A percentile compares a stretch with the other conserved stretches of the same genome.
Evolutionary conservation across 2,329 filamentous ascomycete genomes (phyloP).

Genomic region (Zasmidium citrigriseum): DNA sequence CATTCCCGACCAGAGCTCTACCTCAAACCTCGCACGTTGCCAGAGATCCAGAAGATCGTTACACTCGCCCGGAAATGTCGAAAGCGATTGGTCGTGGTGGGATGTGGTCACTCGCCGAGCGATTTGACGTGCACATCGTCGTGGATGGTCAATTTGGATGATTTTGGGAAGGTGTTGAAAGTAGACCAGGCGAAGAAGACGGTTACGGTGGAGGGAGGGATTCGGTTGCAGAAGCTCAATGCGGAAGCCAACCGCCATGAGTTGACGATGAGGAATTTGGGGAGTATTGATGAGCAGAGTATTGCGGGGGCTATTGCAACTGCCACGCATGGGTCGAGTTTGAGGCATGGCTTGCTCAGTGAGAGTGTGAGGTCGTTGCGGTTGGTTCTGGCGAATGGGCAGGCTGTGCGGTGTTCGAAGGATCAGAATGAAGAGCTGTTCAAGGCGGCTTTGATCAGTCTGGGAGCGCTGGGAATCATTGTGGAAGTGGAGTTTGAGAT

Average conservation of each 20-base stretch:
- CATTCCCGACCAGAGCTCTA: conserved; percentile 87
- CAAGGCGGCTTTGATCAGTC: conserved; percentile 79
- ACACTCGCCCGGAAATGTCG: conserved; percentile 78
- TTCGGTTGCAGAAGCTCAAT: conserved; percentile 75
- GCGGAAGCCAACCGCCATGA: conserved; percentile 71
- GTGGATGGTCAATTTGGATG: conserved; percentile 93
- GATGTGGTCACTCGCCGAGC: conserved; percentile 88
- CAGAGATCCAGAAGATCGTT: conserved; percentile 81
- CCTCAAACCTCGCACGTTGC: conserved; percentile 75
- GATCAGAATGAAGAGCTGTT: conserved; percentile 76
- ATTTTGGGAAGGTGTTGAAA: conserved; percentile 70
- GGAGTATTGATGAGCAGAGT: conserved; percentile 93
- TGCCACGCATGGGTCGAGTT: conserved; percentile 86
- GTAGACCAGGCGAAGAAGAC: conserved; percentile 67
- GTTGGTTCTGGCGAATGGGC: conserved; percentile 80
- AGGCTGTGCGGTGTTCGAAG: conserved; percentile 67
- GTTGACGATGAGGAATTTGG: conserved; percentile 85
- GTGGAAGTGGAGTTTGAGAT: conserved; percentile 85
- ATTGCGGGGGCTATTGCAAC: conserved; percentile 91
- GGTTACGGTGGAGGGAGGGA: conserved; percentile 83
- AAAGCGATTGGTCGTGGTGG: conserved; percentile 80
- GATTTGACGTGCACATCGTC: conserved; percentile 89
- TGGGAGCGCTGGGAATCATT: conserved; percentile 89
- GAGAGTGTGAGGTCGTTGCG: conserved; percentile 73
- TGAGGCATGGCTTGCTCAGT: conserved; percentile 80